phyloP scores from a whole-genome alignment of 2,329 filamentous ascomycete genomes.

The Pestalotiopsis sp. region DNA sequence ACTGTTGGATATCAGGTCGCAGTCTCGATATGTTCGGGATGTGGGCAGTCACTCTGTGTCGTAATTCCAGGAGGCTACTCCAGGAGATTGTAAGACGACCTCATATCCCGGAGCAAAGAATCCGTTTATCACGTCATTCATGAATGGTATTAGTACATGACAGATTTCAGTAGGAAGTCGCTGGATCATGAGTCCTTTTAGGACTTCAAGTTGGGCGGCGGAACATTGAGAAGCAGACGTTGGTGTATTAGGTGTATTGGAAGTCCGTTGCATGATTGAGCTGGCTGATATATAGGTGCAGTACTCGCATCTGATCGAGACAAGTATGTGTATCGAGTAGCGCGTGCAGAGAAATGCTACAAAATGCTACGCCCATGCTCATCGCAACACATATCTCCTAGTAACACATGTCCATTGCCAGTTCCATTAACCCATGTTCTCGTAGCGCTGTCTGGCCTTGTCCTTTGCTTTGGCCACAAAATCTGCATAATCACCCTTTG shows the following conservation, averaged over 20 bases:
- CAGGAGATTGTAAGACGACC: not conserved
- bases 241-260: too few species aligned
- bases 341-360: not conserved
- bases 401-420: not conserved
- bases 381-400: not conserved
- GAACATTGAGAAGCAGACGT: too few species aligned
- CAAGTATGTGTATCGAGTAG: not conserved
- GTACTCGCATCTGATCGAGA: too few species aligned
- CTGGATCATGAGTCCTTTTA: too few species aligned
- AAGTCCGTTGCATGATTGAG: too few species aligned
- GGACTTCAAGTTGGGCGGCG: too few species aligned
- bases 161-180: too few species aligned
- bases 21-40: not conserved
- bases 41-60: not conserved
- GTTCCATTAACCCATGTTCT: constrained; percentile 48
- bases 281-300: too few species aligned
- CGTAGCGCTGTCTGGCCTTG: constrained; percentile 67
- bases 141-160: too few species aligned
- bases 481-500: constrained; percentile 60
- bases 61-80: not conserved
- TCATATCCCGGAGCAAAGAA: not conserved
- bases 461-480: constrained; percentile 69
- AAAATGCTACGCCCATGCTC: not conserved
- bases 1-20: not conserved
- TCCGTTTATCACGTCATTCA: not conserved